Base-by-base conservation (phyloP, 192 early-diverging fungal species). In the Podila epigama region DNA sequence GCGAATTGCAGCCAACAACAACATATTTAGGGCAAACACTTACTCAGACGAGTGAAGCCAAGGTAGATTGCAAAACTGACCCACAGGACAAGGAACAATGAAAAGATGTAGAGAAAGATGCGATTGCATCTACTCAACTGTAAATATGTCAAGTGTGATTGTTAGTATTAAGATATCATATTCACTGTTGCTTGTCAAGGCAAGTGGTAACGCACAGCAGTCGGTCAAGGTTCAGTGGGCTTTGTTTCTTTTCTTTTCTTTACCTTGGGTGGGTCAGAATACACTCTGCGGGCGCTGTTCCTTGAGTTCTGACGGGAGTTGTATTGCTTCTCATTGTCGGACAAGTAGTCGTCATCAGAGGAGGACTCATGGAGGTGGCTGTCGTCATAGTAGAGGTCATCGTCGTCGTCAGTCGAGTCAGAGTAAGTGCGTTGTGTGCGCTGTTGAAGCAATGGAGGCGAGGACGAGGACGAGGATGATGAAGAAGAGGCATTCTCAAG, bases 91-190 rank as follows among this genome's bases (percentile, higher is more conserved):
- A 77, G 32, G 28, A 63, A 64, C 25, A 58, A 13, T 5, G 53
- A 60, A 52, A 77, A 77, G 48, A 68, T 32, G 33, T 42, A 36
- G 29, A 59, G 10, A 27, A 68, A 77, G 50, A 77, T 22, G 33
- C 73, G 66, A 32, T 77, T 68, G 58, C 66, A 77, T 18, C 60
- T 64, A 10, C 65, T 68, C 53, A 77, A 42, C 73, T 77, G 58
- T 34, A 18, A 28, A 34, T 54, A 42, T 5, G 7, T 11, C 33
- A 18, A 48, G 16, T 16, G n/a, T n/a, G n/a, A n/a, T n/a, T n/a
- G n/a, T n/a, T n/a, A n/a, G n/a, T n/a, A n/a, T n/a, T n/a, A n/a
- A n/a, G n/a, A n/a, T n/a, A n/a, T n/a, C n/a, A n/a, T n/a, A n/a
- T n/a, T n/a, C n/a, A n/a, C n/a, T 58, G 34, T 37, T 11, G 4